Evolutionary conservation across 805 yeast genomes (phyloP), one percentile per base, ranked within the genome.

Genomic region (Lipomyces oligophaga): DNA sequence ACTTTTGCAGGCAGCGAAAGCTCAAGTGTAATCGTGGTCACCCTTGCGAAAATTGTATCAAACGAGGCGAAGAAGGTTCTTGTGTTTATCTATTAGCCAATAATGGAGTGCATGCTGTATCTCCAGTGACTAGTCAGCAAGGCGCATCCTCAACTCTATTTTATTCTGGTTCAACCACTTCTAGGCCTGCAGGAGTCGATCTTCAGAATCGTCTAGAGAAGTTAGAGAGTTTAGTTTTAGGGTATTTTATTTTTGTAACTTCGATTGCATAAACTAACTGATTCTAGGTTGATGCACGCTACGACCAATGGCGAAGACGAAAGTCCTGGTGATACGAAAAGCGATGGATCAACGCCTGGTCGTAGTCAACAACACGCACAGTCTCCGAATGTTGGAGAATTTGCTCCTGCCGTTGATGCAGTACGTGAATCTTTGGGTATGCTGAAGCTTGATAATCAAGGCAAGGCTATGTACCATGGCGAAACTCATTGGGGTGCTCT

Each of bases 401-500:
- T 53, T 4, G 41, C 38, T 19, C 45, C 49, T 11, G 57, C 44
- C 30, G 51, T 43, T 4, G 59, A 41, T 20, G 54, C 55, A 13
- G 52, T 63, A 18, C 50, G 61, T 6, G 62, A 64, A 38, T 58
- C 65, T 11, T 56, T 64, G 21, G 67, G 67, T 3, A 56, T 64
- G 63, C 57, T 64, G 51, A 64, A 64, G 44, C 57, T 64, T n/a
- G 66, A 64, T 25, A 48, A 47, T 11, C 47, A 57, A 38, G 67
- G 67, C 11, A 57, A 64, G 34, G 54, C 63, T 7, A 47, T 63
- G 19, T 64, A 64, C 45, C 67, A 64, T 35, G 67, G 67, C 8
- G 66, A 60, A 33, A 61, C 67, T 1, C 65, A 64, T 39, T 64
- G 67, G 67, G 65, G 61, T 3, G 59, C 60, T 26, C 40, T 64